A percentile compares a stretch with the other conserved stretches of the same genome.
phyloP scores from a whole-genome alignment of 1,284 basidiomycete genomes.

The Kwoniella shivajii region DNA sequence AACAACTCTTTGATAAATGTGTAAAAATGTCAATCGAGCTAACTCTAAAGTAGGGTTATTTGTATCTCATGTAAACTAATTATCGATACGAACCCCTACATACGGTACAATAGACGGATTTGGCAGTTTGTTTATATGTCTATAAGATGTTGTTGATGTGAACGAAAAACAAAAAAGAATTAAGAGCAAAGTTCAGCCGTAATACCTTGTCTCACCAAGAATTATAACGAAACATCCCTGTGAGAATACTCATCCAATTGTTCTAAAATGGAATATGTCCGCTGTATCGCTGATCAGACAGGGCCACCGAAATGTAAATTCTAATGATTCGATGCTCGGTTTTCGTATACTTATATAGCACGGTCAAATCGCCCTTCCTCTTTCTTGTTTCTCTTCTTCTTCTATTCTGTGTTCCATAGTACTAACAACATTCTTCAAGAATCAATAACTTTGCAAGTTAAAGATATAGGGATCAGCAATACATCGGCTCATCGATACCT shows the following conservation, averaged over 20 bases:
- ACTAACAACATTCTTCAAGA: background rate
- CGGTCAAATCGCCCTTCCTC: too few relatives aligned
- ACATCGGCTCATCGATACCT: constrained; percentile 1
- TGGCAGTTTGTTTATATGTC: background rate
- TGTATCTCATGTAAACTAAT: background rate
- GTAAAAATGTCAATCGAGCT: background rate
- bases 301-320: too few relatives aligned
- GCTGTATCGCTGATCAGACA: background rate
- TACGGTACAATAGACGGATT: background rate
- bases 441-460: background rate
- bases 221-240: background rate
- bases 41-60: background rate
- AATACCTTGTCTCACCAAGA: background rate
- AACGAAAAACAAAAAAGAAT: too few relatives aligned
- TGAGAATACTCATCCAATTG: background rate
- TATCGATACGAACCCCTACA: too few relatives aligned
- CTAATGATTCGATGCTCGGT: too few relatives aligned
- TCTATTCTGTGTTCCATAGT: background rate
- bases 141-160: background rate
- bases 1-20: too few relatives aligned
- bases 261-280: background rate
- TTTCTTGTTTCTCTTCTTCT: background rate
- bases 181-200: background rate
- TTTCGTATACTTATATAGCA: too few relatives aligned
- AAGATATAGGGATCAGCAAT: background rate